Base-by-base conservation (phyloP, 305 asterid genomes). In the Fraxinus baroniana region DNA sequence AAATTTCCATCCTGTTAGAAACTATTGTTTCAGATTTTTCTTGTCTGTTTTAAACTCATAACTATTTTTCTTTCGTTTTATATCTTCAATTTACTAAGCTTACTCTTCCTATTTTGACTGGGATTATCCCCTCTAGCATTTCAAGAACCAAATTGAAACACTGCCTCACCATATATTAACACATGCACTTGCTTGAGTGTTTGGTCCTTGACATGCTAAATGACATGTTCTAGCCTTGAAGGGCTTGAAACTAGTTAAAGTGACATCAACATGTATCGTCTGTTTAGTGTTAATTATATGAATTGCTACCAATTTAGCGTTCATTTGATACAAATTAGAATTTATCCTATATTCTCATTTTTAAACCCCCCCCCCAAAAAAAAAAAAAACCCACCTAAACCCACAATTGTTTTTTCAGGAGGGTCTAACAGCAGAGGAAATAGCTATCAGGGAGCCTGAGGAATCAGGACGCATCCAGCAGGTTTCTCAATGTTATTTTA, bases 351-450 rank as follows among this genome's bases (percentile, higher is more conserved):
- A 20, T 62, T 22, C 15, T 22, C 30, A 1, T 62, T 22, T 33
- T 20, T 62, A 7, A 18, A 6, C 26, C 7, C 30, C 7, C 71
- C 33, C 12, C 71, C 33, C 12, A 7, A 1, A n/a, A n/a, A n/a
- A n/a, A n/a, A n/a, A n/a, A n/a, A n/a, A n/a, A n/a, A n/a, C 44
- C 44, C 44, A 8, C 10, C 6, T 1, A 36, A 37, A 37, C 44
- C 44, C 44, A 7, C 44, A 62, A 6, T 7, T 7, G 7, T 52
- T 66, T 62, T 74, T 52, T 41, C 86, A 94, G 98, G 94, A 88
- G 86, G 98, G 98, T 80, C 89, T 90, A 80, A 91, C 97, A 20
- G 91, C 93, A 33, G 97, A 93, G 82, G 98, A 94, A 88, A 87
- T 88, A 22, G 90, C 90, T 22, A 86, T 87, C 81, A 88, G 90